Evolutionary conservation across 257 asterid genomes (phyloP).

Genomic region (Gardenia jasminoides): DNA sequence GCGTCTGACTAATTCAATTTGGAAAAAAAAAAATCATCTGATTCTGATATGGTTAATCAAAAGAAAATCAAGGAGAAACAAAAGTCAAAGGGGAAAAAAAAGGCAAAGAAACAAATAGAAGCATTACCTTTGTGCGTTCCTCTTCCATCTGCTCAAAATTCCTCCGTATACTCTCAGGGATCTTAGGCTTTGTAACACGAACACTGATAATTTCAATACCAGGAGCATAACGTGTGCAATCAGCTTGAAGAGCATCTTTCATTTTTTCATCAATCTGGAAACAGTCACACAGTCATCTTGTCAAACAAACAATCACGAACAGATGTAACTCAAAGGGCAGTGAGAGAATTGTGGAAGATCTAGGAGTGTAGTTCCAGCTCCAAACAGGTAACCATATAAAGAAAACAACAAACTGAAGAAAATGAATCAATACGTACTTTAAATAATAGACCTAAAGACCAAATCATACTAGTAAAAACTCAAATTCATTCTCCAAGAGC

Average conservation of each 20-base stretch:
- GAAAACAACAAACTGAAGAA: neutral
- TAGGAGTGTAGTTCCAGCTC: neutral
- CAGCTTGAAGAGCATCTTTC: conserved; percentile 98
- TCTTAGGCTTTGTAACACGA: conserved; percentile 90
- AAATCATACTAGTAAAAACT: neutral
- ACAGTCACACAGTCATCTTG: neutral
- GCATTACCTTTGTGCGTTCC: conserved; percentile 90
- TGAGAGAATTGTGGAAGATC: neutral
- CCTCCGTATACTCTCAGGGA: conserved; percentile 83
- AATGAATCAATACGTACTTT: neutral
- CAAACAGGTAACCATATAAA: neutral
- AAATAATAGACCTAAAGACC: neutral
- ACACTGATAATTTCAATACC: conserved; percentile 95
- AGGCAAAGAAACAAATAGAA: conserved; percentile 13
- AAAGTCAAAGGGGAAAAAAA: conserved; percentile 7
- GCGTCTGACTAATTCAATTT: too few species aligned
- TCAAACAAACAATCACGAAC: neutral
- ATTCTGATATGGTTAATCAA: neutral
- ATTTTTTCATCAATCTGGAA: conserved; percentile 93
- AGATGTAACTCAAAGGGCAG: neutral
- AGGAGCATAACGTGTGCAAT: conserved; percentile 98
- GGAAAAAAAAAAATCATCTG: too few species aligned
- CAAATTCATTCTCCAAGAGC: neutral
- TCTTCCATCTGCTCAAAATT: conserved; percentile 96
- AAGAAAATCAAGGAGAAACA: conserved; percentile 5